Evolutionary conservation across 2,329 filamentous ascomycete genomes (phyloP).

Genomic region (Venturia asperata): DNA sequence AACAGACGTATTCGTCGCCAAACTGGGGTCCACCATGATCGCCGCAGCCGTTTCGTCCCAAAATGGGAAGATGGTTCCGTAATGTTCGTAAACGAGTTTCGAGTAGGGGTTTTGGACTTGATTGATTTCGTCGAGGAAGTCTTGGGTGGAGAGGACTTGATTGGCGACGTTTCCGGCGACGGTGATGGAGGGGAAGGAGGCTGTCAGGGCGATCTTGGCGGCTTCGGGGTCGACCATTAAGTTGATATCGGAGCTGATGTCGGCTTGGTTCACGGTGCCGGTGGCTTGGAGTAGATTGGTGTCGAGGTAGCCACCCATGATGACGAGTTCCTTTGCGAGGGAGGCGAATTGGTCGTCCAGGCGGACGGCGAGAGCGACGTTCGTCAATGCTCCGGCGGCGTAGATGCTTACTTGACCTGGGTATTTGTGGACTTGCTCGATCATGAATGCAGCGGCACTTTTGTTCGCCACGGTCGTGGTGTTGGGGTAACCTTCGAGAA

Average conservation of each 20-base stretch:
- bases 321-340: constrained; percentile 40
- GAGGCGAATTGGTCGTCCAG: constrained; percentile 42
- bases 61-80: constrained; percentile 37
- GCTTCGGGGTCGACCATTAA: constrained; percentile 47
- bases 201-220: constrained; percentile 43
- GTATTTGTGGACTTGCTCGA: constrained; percentile 39
- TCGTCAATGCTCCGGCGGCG: constrained; percentile 42
- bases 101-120: constrained; percentile 36
- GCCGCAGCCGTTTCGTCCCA: constrained; percentile 44
- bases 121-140: constrained; percentile 35
- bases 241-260: constrained; percentile 39
- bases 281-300: constrained; percentile 27
- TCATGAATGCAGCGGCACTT: constrained; percentile 41
- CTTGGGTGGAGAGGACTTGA: constrained; percentile 37
- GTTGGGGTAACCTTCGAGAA: constrained; percentile 43
- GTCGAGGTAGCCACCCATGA: constrained; percentile 48
- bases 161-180: constrained; percentile 44
- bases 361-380: constrained; percentile 42
- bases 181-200: constrained; percentile 35
- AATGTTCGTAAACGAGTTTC: constrained; percentile 34
- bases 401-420: constrained; percentile 46
- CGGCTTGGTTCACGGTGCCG: constrained; percentile 25
- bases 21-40: constrained; percentile 34
- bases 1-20: constrained; percentile 34
- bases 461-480: constrained; percentile 34